Evolutionary conservation across 345 rosid genomes (phyloP), one percentile per base, ranked within the genome.

Genomic region (Ceriops decandra): DNA sequence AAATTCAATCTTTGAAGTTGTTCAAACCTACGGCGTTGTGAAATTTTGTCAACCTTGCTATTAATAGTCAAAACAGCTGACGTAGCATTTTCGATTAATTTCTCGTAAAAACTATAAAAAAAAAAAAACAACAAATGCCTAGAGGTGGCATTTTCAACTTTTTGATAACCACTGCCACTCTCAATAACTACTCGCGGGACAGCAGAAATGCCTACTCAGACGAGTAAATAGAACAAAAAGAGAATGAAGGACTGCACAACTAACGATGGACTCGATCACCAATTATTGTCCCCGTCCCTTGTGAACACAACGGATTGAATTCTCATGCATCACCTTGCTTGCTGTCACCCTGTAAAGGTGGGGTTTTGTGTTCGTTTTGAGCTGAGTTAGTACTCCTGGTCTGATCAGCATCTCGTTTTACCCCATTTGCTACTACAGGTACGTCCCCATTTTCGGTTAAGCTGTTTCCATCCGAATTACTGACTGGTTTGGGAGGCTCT

Each of bases 401-500:
- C 49, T 81, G 85, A 69, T 80, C 86, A 6, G 32, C 72, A 31
- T 62, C 69, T 15, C 86, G 62, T 24, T 84, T 67, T 49, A 79
- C 82, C 69, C 89, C 93, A 46, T 86, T 86, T 67, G 89, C 90
- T 3, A 33, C 68, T 1, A 38, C 73, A 0, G 78, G 73, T 8
- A 57, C 2, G 16, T 79, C 74, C 36, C 85, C 86, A n/a, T 87
- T 83, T 68, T 80, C 95, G 5, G 83, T 60, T 64, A 57, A 30
- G 8, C 61, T 69, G 47, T 66, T 82, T 71, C 72, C 90, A 38
- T 77, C 85, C 17, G 68, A 76, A 17, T 63, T 67, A 57, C 47
- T 71, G 10, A 71, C 68, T n/a, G 83, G 75, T 84, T 78, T 88
- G 2, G 85, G 84, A 42, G 81, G 83, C 52, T 79, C 87, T 81